A percentile compares a stretch with the other conserved stretches of the same genome.
These are phyloP conservation scores for Larix kaempferi DNA, from an alignment of 75 land plant genomes.

Conservation along the genomic window DNA sequence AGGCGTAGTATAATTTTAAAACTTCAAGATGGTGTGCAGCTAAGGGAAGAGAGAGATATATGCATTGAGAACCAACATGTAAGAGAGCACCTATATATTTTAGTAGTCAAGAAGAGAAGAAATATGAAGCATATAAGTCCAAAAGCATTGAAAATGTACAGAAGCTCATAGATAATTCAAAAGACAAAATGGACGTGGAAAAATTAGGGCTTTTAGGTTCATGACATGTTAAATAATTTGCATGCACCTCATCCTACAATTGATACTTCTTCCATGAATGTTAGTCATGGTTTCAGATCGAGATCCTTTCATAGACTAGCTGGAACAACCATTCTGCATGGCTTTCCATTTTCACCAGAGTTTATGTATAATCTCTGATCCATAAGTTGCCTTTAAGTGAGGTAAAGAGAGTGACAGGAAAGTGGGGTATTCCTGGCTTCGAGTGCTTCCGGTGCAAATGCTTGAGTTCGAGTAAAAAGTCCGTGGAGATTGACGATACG, in stretches of 20 bases:
- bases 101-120: neutral
- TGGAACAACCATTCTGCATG: constrained; percentile 7
- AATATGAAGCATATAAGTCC: neutral
- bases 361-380: too few species aligned
- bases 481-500: neutral
- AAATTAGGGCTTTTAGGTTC: too few species aligned
- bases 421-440: neutral
- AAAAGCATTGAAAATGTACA: neutral
- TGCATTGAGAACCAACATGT: too few species aligned
- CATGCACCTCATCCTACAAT: neutral
- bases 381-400: neutral
- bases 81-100: too few species aligned
- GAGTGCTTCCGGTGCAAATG: constrained; percentile 8
- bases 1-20: too few species aligned
- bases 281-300: neutral
- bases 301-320: constrained; percentile 3
- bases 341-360: neutral
- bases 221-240: neutral
- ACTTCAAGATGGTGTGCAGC: too few species aligned
- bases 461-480: neutral
- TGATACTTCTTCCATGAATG: neutral
- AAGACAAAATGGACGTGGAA: neutral
- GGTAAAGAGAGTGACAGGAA: too few species aligned
- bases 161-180: neutral
- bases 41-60: too few species aligned